Evolutionary conservation across 805 yeast species (phyloP).

Genomic region (Yarrowia sp.): DNA sequence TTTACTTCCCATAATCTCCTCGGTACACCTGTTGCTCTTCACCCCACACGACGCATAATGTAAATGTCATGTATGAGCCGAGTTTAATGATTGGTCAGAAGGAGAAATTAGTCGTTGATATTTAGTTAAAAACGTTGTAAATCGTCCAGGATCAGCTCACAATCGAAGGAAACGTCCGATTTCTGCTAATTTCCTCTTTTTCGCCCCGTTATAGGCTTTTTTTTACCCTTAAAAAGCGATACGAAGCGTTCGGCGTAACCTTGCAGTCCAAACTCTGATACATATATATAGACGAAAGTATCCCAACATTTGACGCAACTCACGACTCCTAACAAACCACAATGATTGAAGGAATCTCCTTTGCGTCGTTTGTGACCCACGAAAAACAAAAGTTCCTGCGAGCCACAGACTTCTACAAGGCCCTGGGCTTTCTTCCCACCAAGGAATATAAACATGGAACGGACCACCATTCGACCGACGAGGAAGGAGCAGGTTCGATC

Average conservation of each 20-base stretch:
- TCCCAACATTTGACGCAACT: background rate
- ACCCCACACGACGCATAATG: background rate
- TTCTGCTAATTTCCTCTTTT: too few species aligned
- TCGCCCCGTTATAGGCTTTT: background rate
- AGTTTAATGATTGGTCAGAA: background rate
- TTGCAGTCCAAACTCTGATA: background rate
- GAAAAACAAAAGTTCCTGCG: constrained; percentile 43
- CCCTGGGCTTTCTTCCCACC: constrained; percentile 43
- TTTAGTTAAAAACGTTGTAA: too few species aligned
- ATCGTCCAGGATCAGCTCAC: too few species aligned
- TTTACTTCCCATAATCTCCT: too few species aligned
- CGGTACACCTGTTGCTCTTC: too few species aligned
- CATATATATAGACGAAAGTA: background rate
- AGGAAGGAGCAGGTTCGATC: constrained; percentile 31
- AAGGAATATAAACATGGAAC: constrained; percentile 37
- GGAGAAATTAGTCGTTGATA: too few species aligned
- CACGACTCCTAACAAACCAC: background rate
- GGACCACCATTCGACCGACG: constrained; percentile 27
- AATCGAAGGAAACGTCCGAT: too few species aligned
- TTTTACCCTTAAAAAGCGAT: too few species aligned
- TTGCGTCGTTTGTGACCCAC: constrained; percentile 48
- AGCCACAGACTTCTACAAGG: constrained; percentile 57
- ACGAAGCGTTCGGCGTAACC: background rate
- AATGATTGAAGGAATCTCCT: constrained; percentile 30
- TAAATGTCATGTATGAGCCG: background rate